phyloP scores from a whole-genome alignment of 2,329 filamentous ascomycete genomes.

The Basipetospora chlamydospora region DNA sequence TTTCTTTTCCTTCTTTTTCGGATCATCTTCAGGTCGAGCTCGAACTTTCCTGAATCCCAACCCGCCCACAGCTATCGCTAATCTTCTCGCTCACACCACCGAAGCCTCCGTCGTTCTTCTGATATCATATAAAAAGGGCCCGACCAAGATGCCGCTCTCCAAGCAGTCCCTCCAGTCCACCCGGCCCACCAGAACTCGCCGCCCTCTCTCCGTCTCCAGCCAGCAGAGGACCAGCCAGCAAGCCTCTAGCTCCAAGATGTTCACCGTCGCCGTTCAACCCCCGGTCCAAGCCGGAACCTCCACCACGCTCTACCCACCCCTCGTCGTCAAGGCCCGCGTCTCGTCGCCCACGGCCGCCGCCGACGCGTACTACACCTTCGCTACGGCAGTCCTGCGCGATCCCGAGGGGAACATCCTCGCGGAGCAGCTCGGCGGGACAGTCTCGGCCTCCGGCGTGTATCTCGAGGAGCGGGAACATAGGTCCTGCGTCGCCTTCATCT shows the following conservation, averaged over 20 bases:
- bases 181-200: neutral
- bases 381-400: slow-evolving; percentile 4
- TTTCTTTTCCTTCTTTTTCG: no score
- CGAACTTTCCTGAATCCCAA: no score
- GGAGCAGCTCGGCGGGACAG: slow-evolving; percentile 1
- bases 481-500: slow-evolving; percentile 4
- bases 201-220: neutral
- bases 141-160: no score
- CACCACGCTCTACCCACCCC: slow-evolving; percentile 2
- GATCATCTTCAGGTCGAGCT: no score
- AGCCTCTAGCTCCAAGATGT: slow-evolving; percentile 3
- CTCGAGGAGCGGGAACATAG: neutral
- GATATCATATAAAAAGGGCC: no score
- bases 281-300: neutral
- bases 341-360: neutral
- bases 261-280: slow-evolving; percentile 3
- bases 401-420: slow-evolving; percentile 3
- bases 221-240: neutral
- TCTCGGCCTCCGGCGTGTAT: neutral
- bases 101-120: no score
- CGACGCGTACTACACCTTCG: slow-evolving; percentile 2
- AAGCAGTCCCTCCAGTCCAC: no score
- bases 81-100: no score
- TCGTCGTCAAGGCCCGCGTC: slow-evolving; percentile 1
- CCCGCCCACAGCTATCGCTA: no score